Evolutionary conservation across 116 monocot genomes (phyloP).

Genomic region (Dioscorea cayenensis): DNA sequence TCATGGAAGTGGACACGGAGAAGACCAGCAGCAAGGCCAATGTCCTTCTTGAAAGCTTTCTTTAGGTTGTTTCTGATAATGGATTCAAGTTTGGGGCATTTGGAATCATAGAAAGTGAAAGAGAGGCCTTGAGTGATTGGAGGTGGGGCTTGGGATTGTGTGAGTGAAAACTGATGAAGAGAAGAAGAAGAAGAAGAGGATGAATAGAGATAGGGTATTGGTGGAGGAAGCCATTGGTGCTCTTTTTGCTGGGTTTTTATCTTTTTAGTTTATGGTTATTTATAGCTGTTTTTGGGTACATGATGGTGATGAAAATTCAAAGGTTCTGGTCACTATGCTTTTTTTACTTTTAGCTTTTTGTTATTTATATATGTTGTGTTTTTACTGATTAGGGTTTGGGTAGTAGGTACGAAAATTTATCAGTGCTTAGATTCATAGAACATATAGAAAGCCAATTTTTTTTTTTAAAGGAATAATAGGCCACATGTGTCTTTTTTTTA

Average conservation of each 20-base stretch:
- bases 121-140: slow-evolving; percentile 31
- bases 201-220: not conserved
- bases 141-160: slow-evolving; percentile 9
- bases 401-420: too few species aligned
- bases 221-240: not conserved
- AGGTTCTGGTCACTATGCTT: too few species aligned
- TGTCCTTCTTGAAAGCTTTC: slow-evolving; percentile 17
- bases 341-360: too few species aligned
- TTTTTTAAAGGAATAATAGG: too few species aligned
- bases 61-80: slow-evolving; percentile 16
- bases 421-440: too few species aligned
- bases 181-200: slow-evolving; percentile 12
- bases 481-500: too few species aligned
- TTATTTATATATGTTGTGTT: too few species aligned
- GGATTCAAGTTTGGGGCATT: slow-evolving; percentile 29
- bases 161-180: not conserved
- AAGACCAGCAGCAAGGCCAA: slow-evolving; percentile 35
- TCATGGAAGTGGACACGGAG: slow-evolving; percentile 42
- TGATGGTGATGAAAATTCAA: slow-evolving; percentile 25
- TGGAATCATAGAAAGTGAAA: slow-evolving; percentile 24
- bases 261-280: not conserved
- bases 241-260: slow-evolving; percentile 9
- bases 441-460: too few species aligned
- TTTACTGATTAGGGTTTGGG: too few species aligned
- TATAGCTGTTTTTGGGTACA: slow-evolving; percentile 36